Conservation (phyloP, 31 red algal species). For the Porphyra umbilicalis region DNA sequence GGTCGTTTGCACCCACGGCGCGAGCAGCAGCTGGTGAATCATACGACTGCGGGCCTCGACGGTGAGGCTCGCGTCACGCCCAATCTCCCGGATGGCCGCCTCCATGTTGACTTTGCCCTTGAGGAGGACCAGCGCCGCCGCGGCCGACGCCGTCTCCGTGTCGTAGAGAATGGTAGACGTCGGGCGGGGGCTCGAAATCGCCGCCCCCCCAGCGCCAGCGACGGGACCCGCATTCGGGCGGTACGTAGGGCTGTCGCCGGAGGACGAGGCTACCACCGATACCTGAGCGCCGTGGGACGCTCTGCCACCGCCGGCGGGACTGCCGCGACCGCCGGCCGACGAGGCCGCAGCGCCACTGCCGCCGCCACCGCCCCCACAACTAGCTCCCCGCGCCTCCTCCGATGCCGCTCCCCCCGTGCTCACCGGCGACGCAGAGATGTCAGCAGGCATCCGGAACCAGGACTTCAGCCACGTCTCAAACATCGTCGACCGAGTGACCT, state of each 20-base stretch:
- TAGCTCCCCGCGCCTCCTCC: background rate
- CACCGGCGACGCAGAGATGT: conserved; percentile 4
- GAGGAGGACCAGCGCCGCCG: conserved; percentile 37
- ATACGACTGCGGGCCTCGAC: conserved; percentile 56
- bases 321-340: background rate
- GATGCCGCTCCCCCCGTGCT: background rate
- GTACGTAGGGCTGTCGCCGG: background rate
- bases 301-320: background rate
- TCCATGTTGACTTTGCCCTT: conserved; percentile 71
- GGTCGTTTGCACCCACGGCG: conserved; percentile 44
- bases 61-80: conserved; percentile 57
- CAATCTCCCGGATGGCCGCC: conserved; percentile 76
- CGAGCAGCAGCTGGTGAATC: conserved; percentile 96
- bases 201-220: too few species aligned
- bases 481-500: conserved; percentile 92
- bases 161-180: background rate
- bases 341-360: background rate
- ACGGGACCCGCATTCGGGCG: background rate
- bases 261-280: background rate
- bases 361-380: background rate
- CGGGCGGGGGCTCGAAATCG: background rate
- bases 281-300: background rate
- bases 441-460: conserved; percentile 66
- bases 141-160: background rate
- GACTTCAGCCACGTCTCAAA: conserved; percentile 92